A percentile compares a stretch with the other conserved stretches of the same genome.
These are phyloP conservation scores for Camptophora hylomeconis DNA, from an alignment of 2,329 filamentous ascomycete genomes.

Conservation along the genomic window DNA sequence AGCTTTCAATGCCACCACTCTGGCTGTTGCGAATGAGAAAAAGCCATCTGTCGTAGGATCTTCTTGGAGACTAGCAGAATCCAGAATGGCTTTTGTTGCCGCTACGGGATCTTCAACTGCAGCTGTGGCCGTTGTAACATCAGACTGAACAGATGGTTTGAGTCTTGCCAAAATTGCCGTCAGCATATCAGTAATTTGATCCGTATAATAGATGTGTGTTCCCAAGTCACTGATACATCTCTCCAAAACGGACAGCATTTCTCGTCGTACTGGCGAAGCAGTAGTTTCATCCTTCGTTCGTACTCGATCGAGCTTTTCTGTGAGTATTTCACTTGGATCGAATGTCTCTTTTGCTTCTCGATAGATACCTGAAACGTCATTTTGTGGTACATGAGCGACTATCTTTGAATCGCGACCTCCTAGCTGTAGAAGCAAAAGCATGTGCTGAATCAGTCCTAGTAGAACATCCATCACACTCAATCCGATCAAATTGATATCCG, in stretches of 20 bases:
- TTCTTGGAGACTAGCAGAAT: slow-evolving; percentile 37
- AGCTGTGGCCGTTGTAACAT: slow-evolving; percentile 30
- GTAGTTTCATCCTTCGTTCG: slow-evolving; percentile 21
- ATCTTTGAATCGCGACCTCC: slow-evolving; percentile 28
- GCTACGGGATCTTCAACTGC: slow-evolving; percentile 38
- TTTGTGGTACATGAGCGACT: slow-evolving; percentile 25
- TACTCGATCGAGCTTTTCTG: slow-evolving; percentile 5
- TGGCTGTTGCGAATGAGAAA: slow-evolving; percentile 51
- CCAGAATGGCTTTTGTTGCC: slow-evolving; percentile 35
- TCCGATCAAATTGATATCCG: slow-evolving; percentile 85
- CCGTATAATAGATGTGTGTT: slow-evolving; percentile 91
- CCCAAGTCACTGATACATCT: slow-evolving; percentile 80
- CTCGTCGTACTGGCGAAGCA: slow-evolving; percentile 41
- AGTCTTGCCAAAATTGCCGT: slow-evolving; percentile 64
- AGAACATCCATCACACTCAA: slow-evolving; percentile 93
- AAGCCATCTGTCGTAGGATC: slow-evolving; percentile 43
- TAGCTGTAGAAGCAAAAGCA: slow-evolving; percentile 62
- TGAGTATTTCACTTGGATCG: slow-evolving; percentile 11
- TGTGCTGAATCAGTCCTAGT: slow-evolving; percentile 70
- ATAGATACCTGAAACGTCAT: slow-evolving; percentile 20
- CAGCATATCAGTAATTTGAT: slow-evolving; percentile 93
- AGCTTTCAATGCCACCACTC: slow-evolving; percentile 55
- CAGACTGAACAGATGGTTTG: slow-evolving; percentile 46
- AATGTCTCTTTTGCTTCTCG: slow-evolving; percentile 16
- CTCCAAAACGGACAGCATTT: slow-evolving; percentile 59